phyloP scores from a whole-genome alignment of 306 rosid genomes.

The Vigna mungo region DNA sequence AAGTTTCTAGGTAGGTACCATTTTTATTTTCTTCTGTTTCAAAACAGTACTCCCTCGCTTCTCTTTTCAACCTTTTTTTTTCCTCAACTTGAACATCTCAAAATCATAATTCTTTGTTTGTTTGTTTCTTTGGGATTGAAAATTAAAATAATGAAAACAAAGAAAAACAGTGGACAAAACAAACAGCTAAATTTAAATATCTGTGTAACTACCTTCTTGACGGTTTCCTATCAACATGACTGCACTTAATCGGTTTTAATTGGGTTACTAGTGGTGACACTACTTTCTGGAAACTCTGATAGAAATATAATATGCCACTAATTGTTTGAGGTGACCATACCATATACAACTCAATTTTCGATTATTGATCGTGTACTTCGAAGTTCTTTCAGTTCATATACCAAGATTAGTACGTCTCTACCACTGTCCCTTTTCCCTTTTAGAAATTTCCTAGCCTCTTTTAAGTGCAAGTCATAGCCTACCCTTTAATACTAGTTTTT shows the following conservation, averaged over 20 bases:
- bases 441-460: slow-evolving; percentile 62
- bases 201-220: slow-evolving; percentile 14
- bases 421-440: slow-evolving; percentile 46
- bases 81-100: background rate
- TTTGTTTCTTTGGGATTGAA: background rate
- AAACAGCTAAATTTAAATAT: slow-evolving; percentile 9
- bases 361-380: slow-evolving; percentile 37
- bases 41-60: background rate
- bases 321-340: slow-evolving; percentile 50
- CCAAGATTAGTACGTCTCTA: slow-evolving; percentile 49
- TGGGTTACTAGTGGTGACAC: background rate
- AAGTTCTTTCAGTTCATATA: slow-evolving; percentile 39
- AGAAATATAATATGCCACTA: background rate
- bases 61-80: background rate
- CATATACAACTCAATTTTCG: slow-evolving; percentile 40
- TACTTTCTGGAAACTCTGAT: slow-evolving; percentile 32
- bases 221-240: background rate
- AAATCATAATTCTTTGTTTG: background rate
- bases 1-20: slow-evolving; percentile 96
- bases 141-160: background rate
- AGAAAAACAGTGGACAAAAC: background rate
- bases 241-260: slow-evolving; percentile 37
- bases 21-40: background rate
- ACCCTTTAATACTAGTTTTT: slow-evolving; percentile 27
- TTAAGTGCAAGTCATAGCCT: slow-evolving; percentile 52